Percentiles rank a stretch among this genome's conserved stretches.
Conservation (phyloP, 768 basidiomycete species). For the Boletus reticuloceps region DNA sequence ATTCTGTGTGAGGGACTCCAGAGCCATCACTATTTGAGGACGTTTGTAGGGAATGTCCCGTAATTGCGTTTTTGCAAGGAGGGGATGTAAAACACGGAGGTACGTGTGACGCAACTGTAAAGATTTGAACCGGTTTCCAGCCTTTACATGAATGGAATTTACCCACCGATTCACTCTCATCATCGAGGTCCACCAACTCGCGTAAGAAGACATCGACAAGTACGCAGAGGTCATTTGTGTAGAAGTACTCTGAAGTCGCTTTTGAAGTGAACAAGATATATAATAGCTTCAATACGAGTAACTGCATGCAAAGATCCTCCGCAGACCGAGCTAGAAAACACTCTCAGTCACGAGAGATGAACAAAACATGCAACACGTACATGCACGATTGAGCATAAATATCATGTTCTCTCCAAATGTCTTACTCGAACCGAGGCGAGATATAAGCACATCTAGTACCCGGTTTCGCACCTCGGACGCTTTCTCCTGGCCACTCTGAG, state of each 20-base stretch:
- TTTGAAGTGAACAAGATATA: constrained; percentile 94
- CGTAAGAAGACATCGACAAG: constrained; percentile 98
- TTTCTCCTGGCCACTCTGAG: constrained; percentile 26
- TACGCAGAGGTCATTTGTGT: constrained; percentile 95
- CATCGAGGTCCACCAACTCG: constrained; percentile 87
- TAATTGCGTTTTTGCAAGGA: constrained; percentile 92
- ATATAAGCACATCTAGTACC: constrained; percentile 78
- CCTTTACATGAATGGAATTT: background rate
- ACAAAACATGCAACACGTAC: constrained; percentile 46
- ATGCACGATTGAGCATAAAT: constrained; percentile 95
- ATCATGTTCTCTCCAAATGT: constrained; percentile 99
- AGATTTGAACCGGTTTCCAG: constrained; percentile 1
- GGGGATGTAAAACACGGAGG: constrained; percentile 92
- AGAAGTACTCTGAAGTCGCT: constrained; percentile 93
- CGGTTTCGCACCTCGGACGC: constrained; percentile 61
- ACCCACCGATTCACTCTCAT: constrained; percentile 89
- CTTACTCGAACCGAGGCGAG: constrained; percentile 82
- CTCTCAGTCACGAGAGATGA: constrained; percentile 4
- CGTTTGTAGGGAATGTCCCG: constrained; percentile 86
- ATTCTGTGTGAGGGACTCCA: constrained; percentile 76
- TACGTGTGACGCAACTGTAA: constrained; percentile 90
- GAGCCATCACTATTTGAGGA: constrained; percentile 76
- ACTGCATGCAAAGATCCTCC: constrained; percentile 93
- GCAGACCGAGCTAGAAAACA: constrained; percentile 67
- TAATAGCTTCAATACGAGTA: constrained; percentile 90